These are phyloP conservation scores for Daldinia loculata DNA, from an alignment of 495 filamentous ascomycete genomes.

Conservation along the genomic window DNA sequence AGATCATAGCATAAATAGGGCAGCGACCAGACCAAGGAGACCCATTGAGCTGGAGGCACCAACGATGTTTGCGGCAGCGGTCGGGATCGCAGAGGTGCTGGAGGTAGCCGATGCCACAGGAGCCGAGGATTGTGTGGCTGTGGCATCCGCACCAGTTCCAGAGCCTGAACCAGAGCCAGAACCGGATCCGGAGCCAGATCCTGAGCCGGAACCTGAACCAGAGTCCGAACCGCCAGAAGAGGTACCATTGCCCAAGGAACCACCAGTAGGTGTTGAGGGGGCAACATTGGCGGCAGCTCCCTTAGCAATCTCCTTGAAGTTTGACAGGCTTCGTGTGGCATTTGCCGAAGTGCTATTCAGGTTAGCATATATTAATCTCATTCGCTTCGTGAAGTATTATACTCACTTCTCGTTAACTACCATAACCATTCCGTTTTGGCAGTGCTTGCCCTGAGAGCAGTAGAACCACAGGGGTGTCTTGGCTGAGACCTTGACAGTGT, in stretches of 20 bases:
- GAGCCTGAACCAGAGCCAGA: neutral
- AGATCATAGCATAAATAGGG: slow-evolving; percentile 50
- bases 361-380: slow-evolving; percentile 16
- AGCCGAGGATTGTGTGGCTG: slow-evolving; percentile 11
- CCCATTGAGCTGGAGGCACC: slow-evolving; percentile 42
- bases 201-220: slow-evolving; percentile 12
- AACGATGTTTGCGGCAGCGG: slow-evolving; percentile 29
- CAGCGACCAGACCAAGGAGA: slow-evolving; percentile 45
- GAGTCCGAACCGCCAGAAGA: slow-evolving; percentile 26
- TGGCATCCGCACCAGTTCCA: neutral
- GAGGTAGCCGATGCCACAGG: slow-evolving; percentile 6
- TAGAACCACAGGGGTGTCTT: slow-evolving; percentile 74
- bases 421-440: slow-evolving; percentile 73
- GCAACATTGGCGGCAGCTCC: slow-evolving; percentile 50
- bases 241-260: slow-evolving; percentile 18
- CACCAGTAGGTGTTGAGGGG: slow-evolving; percentile 43
- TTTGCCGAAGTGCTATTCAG: slow-evolving; percentile 55
- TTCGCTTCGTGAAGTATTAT: neutral
- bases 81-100: slow-evolving; percentile 6
- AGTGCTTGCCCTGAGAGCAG: slow-evolving; percentile 71
- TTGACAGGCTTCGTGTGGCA: slow-evolving; percentile 55
- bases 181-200: slow-evolving; percentile 35
- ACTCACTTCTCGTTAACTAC: slow-evolving; percentile 74
- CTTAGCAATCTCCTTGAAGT: slow-evolving; percentile 55
- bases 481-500: slow-evolving; percentile 64